Evolutionary conservation across 306 rosid genomes (phyloP), one percentile per base, ranked within the genome.

Genomic region (Quercus robur): DNA sequence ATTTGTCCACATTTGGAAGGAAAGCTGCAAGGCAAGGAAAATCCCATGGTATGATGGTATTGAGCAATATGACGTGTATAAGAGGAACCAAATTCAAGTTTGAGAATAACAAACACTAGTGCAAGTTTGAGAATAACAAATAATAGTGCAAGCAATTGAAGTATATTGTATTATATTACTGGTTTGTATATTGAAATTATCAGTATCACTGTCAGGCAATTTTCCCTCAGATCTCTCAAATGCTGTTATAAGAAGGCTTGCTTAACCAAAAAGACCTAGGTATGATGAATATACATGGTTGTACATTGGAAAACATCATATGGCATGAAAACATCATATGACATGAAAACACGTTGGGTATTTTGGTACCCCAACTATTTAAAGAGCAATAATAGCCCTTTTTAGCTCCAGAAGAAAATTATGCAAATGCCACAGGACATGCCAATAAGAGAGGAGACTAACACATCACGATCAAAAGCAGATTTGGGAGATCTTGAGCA

Each of bases 1-100:
- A 81, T 89, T 91, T 71, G 98, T 93, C 98, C 98, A 96, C 98
- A 96, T 93, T 82, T 93, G 99, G 87, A 93, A 93, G 66, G 99
- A 93, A 52, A 93, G 94, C 99, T 93, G 92, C 81, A 71, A 86
- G n/a, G 63, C 25, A 81, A 77, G 79, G 51, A 28, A 73, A 78
- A 77, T 69, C 54, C 41, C 25, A 35, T 63, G 56, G 58, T 5
- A 67, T 56, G 56, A 35, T 52, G 44, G 66, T 5, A 67, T 56
- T 69, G n/a, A 56, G 54, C 46, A 59, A 76, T 51, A 26, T 28
- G 26, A 56, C 25, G 46, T 18, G 33, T 21, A 64, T 77, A 67
- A 28, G 75, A 33, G 23, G 35, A 54, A 41, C 20, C 73, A 76
- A 56, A 23, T 75, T 68, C 73, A 76, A 56, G 30, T 75, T 68